phyloP scores from a whole-genome alignment of 495 filamentous ascomycete genomes.

The Opeltia flavorubescens region DNA sequence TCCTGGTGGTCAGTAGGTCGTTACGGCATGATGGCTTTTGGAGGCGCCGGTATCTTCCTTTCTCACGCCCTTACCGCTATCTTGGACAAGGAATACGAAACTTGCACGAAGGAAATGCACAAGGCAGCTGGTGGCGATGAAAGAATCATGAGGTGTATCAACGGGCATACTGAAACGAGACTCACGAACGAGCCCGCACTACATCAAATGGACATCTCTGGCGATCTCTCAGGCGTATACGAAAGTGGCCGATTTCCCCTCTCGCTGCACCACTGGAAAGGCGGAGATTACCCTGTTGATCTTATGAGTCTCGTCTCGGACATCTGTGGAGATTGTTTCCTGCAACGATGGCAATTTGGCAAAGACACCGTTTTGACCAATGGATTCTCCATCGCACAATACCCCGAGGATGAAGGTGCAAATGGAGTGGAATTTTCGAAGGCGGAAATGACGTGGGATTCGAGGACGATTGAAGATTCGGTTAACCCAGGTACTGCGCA shows the following conservation, averaged over 20 bases:
- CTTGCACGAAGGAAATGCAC: slow-evolving; percentile 20
- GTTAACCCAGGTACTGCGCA: slow-evolving; percentile 7
- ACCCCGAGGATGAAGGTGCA: slow-evolving; percentile 24
- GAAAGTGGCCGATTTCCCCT: slow-evolving; percentile 36
- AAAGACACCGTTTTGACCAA: slow-evolving; percentile 45
- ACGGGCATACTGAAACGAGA: slow-evolving; percentile 31
- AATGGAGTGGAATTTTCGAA: slow-evolving; percentile 3
- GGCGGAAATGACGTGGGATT: slow-evolving; percentile 32
- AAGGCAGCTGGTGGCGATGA: slow-evolving; percentile 32
- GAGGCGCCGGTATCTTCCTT: slow-evolving; percentile 47
- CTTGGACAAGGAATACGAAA: slow-evolving; percentile 24
- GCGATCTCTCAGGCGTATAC: slow-evolving; percentile 40
- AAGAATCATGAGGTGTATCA: slow-evolving; percentile 38
- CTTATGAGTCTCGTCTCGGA: slow-evolving; percentile 33
- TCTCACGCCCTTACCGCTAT: slow-evolving; percentile 33
- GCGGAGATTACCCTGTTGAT: slow-evolving; percentile 33
- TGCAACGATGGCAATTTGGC: slow-evolving; percentile 42
- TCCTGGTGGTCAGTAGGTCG: slow-evolving; percentile 32
- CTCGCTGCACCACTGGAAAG: slow-evolving; percentile 45
- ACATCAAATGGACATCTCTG: slow-evolving; percentile 37
- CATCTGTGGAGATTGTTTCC: slow-evolving; percentile 42
- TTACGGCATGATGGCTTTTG: slow-evolving; percentile 41
- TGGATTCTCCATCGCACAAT: slow-evolving; percentile 39
- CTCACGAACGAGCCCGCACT: slow-evolving; percentile 38
- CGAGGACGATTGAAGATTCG: slow-evolving; percentile 2